Base-by-base conservation (phyloP, 2,329 filamentous ascomycete genomes). In the Penicillium sclerotiorum region DNA sequence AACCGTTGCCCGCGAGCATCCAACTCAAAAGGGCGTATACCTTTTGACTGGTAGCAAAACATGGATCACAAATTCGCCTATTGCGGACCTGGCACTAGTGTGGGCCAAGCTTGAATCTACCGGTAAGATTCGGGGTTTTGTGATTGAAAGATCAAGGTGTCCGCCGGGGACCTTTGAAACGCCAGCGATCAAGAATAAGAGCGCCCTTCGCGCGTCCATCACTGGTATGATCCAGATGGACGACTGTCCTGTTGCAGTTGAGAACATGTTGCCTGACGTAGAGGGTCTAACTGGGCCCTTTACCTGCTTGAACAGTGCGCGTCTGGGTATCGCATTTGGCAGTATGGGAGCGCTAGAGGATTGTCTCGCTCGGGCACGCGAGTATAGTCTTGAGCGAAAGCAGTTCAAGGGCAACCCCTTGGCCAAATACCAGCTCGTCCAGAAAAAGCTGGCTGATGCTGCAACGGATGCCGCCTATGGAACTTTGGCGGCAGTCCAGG, bases 141-240 rank as follows among this genome's bases (percentile, higher is more conserved):
- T 96, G 40, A 81, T 99, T 25, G 91, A 99, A 73, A 83, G 93
- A 59, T 84, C 85, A 60, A 81, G 90, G 60, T 95, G 92, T 65
- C 92, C 92, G 1, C 79, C 89, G 0, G 93, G 94, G 2, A 95
- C 92, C 1, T 79, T 99, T 12, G 90, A 94, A 71, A 99, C 94
- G 5, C 94, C 94, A 1, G 77, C 88, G 11, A 87, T 99, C 70
- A 95, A 95, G 78, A 84, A 97, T 77, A 99, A 99, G 81, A 96
- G 89, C 55, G 94, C 92, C 1, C 83, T 99, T 25, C 82, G 94
- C 50, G 94, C 94, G 11, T 95, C 90, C 11, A 88, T 96, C 56
- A 99, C 94, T 1, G 94, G 94, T 49, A 97, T 97, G 94, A 96
- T 99, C 59, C 91, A 96, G 61, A 81, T 99, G 66, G 93, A 96